phyloP scores from a whole-genome alignment of 2,329 filamentous ascomycete genomes.

The Cytospora leucostoma region DNA sequence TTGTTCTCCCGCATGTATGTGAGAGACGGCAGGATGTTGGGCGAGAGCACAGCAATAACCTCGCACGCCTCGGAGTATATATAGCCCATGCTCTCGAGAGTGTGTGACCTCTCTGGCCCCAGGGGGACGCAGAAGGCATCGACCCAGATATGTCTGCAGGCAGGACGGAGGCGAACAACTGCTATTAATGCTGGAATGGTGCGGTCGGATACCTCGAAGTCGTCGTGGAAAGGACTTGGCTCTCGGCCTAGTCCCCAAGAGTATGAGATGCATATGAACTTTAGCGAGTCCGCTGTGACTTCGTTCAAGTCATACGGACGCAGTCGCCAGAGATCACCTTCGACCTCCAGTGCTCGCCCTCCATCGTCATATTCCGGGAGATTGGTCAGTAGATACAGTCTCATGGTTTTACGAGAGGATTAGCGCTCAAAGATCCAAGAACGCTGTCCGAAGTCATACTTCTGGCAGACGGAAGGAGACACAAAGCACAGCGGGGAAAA shows the following conservation, averaged over 20 bases:
- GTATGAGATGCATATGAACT: constrained; percentile 21
- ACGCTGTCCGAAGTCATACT: background rate
- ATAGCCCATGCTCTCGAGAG: constrained; percentile 19
- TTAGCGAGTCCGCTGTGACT: background rate
- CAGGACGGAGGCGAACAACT: constrained; percentile 5
- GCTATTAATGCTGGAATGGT: constrained; percentile 1
- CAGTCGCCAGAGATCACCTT: background rate
- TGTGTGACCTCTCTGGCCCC: background rate
- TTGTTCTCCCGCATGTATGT: background rate
- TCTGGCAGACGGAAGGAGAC: background rate
- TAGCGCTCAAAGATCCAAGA: background rate
- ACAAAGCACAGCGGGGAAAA: background rate
- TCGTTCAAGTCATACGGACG: background rate
- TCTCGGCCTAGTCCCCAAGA: constrained; percentile 7
- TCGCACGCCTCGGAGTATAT: constrained; percentile 14
- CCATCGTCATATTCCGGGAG: background rate
- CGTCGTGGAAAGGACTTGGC: constrained; percentile 6
- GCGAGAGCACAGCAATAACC: constrained; percentile 13
- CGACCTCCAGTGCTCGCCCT: background rate
- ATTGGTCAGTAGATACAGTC: background rate
- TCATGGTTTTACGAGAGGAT: background rate
- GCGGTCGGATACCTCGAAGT: constrained; percentile 6
- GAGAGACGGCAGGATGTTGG: background rate
- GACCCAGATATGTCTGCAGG: constrained; percentile 13
- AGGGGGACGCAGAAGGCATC: constrained; percentile 18